Base-by-base conservation (phyloP, 768 basidiomycete genomes). In the Lentinus brumalis region DNA sequence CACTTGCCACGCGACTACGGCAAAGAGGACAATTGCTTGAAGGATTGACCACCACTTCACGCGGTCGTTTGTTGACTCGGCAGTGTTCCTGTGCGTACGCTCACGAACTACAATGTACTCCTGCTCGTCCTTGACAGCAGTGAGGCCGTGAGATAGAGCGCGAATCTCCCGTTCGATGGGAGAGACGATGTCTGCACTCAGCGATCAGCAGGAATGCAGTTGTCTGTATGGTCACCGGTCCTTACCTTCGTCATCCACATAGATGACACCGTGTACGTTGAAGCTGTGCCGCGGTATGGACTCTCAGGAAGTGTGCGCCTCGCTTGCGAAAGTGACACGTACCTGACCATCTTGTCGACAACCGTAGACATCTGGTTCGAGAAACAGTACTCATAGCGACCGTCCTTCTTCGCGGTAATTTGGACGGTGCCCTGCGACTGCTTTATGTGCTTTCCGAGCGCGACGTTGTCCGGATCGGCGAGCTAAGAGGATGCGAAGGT, bases 21-120 rank as follows among this genome's bases (percentile, higher is more conserved):
- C 80, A 70, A 98, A 91, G 58, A 98, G 78, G 21, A 98, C 90
- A 42, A 92, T 71, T 4, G 91, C 83, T 74, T 99, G 97, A 7
- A 94, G 73, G 62, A 99, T 88, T 2, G 94, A 96, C 97, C 97
- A 99, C 94, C 94, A 98, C 78, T 98, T 98, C 55, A 99, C 96
- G 41, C 97, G 87, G 41, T 90, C 84, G 73, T 98, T 98, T 18
- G 92, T 93, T 1, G 85, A 96, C 80, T 92, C 92, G 9, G 93
- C 89, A 53, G 97, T 99, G 73, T 98, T 93, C 56, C 97, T 82
- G 74, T 99, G 97, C 44, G 88, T 88, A 61, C 84, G 83, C 75
- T 99, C 97, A 52, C 97, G 85, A 31, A 98, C 88, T 35, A 96
- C 91, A 64, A 99, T 95, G 76, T 99, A 99, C 75, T 98, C 97